Evolutionary conservation across 2,329 filamentous ascomycete genomes (phyloP).

Genomic region (Nakataea oryzae): DNA sequence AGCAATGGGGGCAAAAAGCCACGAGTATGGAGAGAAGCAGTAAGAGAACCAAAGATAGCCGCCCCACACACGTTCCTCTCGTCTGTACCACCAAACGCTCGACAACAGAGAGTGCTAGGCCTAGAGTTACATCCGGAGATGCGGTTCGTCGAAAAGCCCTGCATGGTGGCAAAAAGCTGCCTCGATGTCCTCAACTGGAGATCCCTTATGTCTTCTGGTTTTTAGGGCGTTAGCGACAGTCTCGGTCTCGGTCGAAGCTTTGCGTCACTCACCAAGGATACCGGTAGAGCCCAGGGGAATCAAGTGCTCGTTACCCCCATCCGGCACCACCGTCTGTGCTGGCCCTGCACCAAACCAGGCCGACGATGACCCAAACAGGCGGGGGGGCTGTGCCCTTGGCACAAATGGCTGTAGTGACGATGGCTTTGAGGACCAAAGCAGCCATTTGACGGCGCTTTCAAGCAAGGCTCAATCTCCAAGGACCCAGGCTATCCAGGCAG

Average conservation of each 20-base stretch:
- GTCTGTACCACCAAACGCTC: neutral
- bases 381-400: no score
- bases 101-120: neutral
- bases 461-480: neutral
- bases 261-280: neutral
- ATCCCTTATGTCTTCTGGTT: neutral
- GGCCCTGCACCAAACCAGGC: no score
- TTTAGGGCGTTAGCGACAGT: neutral
- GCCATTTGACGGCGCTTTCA: neutral
- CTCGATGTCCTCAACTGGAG: neutral
- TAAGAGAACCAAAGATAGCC: neutral
- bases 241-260: neutral
- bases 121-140: no score
- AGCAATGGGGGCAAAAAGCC: neutral
- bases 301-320: no score
- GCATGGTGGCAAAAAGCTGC: neutral
- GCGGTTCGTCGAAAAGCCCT: no score
- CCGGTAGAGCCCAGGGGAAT: neutral
- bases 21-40: neutral
- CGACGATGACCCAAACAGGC: no score
- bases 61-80: neutral
- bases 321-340: no score
- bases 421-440: neutral
- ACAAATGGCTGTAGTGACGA: neutral
- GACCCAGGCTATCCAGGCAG: neutral